Evolutionary conservation across 1,284 basidiomycete species (phyloP).

Genomic region (Lentinula novae-zelandiae): DNA sequence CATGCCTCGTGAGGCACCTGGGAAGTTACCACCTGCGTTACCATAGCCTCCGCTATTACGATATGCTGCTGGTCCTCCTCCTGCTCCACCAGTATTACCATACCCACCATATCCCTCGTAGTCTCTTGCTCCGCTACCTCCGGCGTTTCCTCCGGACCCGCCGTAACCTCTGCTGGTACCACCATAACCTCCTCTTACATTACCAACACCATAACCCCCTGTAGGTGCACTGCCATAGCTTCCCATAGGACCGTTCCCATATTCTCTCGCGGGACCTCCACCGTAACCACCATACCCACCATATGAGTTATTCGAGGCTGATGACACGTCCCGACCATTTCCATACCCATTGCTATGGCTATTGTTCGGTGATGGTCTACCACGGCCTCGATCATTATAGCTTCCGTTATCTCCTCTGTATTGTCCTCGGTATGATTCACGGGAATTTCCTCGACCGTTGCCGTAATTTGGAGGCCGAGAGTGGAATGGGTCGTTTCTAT

Average conservation of each 20-base stretch:
- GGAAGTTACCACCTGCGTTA: slow-evolving; percentile 11
- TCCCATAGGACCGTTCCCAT: slow-evolving; percentile 9
- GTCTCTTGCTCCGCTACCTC: slow-evolving; percentile 16
- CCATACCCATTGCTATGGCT: slow-evolving; percentile 16
- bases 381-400: slow-evolving; percentile 20
- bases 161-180: slow-evolving; percentile 12
- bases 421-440: slow-evolving; percentile 5
- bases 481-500: slow-evolving; percentile 38
- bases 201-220: slow-evolving; percentile 19
- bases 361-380: neutral
- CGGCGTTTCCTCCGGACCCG: slow-evolving; percentile 15
- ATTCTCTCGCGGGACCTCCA: slow-evolving; percentile 17
- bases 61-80: slow-evolving; percentile 7
- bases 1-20: slow-evolving; percentile 4
- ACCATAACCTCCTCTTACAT: slow-evolving; percentile 5
- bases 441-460: slow-evolving; percentile 14
- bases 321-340: slow-evolving; percentile 23
- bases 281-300: slow-evolving; percentile 17
- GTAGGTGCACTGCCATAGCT: slow-evolving; percentile 18
- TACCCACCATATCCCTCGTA: slow-evolving; percentile 15
- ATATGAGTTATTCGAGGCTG: slow-evolving; percentile 12
- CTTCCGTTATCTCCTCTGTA: slow-evolving; percentile 19
- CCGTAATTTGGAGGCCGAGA: slow-evolving; percentile 26
- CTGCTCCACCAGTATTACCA: slow-evolving; percentile 13
- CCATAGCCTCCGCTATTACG: slow-evolving; percentile 18